Conservation (phyloP, 2,329 filamentous ascomycete genomes). For the Fusarium clavum region DNA sequence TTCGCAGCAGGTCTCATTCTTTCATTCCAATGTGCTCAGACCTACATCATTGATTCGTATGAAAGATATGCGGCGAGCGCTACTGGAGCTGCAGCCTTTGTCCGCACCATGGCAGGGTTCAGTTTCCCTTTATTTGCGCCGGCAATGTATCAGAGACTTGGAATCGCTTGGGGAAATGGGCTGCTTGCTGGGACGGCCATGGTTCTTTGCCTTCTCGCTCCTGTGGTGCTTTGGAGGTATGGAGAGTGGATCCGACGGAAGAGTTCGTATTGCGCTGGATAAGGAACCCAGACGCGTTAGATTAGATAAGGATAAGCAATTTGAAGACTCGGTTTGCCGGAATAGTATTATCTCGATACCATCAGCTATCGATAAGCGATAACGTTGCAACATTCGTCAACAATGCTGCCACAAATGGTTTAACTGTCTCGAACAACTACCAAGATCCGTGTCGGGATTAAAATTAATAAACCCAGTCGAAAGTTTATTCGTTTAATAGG, state of each 20-base stretch:
- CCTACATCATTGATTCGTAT: slow-evolving; percentile 68
- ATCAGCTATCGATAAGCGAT: too few relatives aligned
- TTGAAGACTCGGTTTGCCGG: too few relatives aligned
- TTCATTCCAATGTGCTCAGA: slow-evolving; percentile 68
- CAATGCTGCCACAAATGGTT: too few relatives aligned
- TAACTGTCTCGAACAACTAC: too few relatives aligned
- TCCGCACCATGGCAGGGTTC: slow-evolving; percentile 54
- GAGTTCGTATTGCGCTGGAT: slow-evolving; percentile 32
- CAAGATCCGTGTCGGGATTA: too few relatives aligned
- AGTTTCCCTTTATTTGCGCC: slow-evolving; percentile 57
- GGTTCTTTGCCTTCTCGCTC: slow-evolving; percentile 19
- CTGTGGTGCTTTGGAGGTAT: slow-evolving; percentile 35
- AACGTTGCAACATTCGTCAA: too few relatives aligned
- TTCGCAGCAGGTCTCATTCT: slow-evolving; percentile 64
- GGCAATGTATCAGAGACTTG: slow-evolving; percentile 51
- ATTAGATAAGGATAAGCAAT: too few relatives aligned
- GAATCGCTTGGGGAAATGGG: slow-evolving; percentile 59
- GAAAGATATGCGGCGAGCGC: slow-evolving; percentile 50
- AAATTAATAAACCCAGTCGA: too few relatives aligned
- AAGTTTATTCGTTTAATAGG: too few relatives aligned
- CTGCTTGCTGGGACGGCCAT: slow-evolving; percentile 49
- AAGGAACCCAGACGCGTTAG: too few relatives aligned
- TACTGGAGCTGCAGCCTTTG: slow-evolving; percentile 14
- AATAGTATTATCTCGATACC: too few relatives aligned
- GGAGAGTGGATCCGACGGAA: slow-evolving; percentile 38